These are phyloP conservation scores for Ustilago loliicola DNA, from an alignment of 1,284 basidiomycete genomes.

Conservation along the genomic window DNA sequence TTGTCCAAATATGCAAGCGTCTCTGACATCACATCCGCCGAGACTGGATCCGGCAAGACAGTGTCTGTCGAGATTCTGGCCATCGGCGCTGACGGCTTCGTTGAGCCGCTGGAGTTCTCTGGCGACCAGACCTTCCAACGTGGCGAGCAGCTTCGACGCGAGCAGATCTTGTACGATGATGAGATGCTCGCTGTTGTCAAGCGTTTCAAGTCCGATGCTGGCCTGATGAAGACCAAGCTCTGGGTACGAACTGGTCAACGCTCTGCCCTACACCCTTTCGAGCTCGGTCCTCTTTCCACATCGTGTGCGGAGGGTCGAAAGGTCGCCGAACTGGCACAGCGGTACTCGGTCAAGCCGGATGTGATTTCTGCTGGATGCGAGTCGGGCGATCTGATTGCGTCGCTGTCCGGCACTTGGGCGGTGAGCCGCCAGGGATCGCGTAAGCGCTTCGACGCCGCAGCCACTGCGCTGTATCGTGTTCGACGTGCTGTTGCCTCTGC, in stretches of 20 bases:
- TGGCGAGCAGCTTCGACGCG: slow-evolving; percentile 46
- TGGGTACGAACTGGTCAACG: slow-evolving; percentile 39
- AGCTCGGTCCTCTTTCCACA: slow-evolving; percentile 36
- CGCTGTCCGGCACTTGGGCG: slow-evolving; percentile 36
- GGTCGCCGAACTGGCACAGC: slow-evolving; percentile 52
- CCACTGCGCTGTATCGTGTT: slow-evolving; percentile 54
- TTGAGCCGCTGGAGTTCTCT: slow-evolving; percentile 29
- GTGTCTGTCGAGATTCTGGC: slow-evolving; percentile 44
- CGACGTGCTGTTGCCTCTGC: slow-evolving; percentile 25
- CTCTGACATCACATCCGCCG: not conserved
- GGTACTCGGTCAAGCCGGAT: slow-evolving; percentile 42
- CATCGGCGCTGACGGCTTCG: slow-evolving; percentile 51
- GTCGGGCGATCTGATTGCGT: slow-evolving; percentile 40
- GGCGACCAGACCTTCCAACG: slow-evolving; percentile 48
- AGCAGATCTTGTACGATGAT: slow-evolving; percentile 52
- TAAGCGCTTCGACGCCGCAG: slow-evolving; percentile 45
- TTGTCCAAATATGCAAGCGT: slow-evolving; percentile 13
- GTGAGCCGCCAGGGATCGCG: slow-evolving; percentile 53
- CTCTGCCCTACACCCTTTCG: slow-evolving; percentile 45
- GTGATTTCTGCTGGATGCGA: slow-evolving; percentile 54
- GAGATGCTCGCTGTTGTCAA: slow-evolving; percentile 51
- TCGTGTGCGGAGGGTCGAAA: slow-evolving; percentile 55
- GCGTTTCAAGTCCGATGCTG: slow-evolving; percentile 36
- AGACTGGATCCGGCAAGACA: slow-evolving; percentile 14
- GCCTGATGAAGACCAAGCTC: slow-evolving; percentile 33